A percentile compares a stretch with the other conserved stretches of the same genome.
Conservation (phyloP, 2,329 filamentous ascomycete genomes). For the Fusarium sp. region DNA sequence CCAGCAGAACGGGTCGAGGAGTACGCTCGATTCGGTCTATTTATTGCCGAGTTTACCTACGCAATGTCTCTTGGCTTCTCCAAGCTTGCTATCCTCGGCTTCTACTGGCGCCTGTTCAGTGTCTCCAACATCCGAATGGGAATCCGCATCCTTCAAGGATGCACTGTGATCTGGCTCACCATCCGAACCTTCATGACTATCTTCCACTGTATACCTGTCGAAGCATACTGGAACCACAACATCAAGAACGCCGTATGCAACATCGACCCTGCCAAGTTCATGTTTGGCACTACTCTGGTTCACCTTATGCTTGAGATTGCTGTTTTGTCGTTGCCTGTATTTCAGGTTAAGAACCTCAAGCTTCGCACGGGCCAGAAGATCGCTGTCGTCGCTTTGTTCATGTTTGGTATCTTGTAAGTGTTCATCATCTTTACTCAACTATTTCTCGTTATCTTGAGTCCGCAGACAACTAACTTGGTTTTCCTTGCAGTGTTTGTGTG, state of each 20-base stretch:
- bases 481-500: conserved; percentile 11
- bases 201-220: conserved; percentile 29
- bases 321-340: conserved; percentile 28
- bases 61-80: conserved; percentile 33
- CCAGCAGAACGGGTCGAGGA: conserved; percentile 20
- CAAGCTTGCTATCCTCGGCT: conserved; percentile 30
- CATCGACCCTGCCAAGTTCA: conserved; percentile 30
- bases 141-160: conserved; percentile 27
- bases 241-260: conserved; percentile 31
- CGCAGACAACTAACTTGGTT: neutral
- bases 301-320: conserved; percentile 31
- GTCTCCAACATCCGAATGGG: conserved; percentile 27
- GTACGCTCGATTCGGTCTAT: conserved; percentile 29
- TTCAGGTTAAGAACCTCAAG: conserved; percentile 31
- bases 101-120: conserved; percentile 34
- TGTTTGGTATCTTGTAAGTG: conserved; percentile 38
- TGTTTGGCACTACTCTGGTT: conserved; percentile 34
- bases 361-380: conserved; percentile 28
- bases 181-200: conserved; percentile 37
- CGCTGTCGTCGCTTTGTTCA: conserved; percentile 32
- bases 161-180: conserved; percentile 33
- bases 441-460: too few relatives aligned
- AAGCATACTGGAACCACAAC: conserved; percentile 30
- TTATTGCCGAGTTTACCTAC: conserved; percentile 28
- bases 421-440: neutral